phyloP scores from a whole-genome alignment of 257 asterid species.

The Ilex asprella region DNA sequence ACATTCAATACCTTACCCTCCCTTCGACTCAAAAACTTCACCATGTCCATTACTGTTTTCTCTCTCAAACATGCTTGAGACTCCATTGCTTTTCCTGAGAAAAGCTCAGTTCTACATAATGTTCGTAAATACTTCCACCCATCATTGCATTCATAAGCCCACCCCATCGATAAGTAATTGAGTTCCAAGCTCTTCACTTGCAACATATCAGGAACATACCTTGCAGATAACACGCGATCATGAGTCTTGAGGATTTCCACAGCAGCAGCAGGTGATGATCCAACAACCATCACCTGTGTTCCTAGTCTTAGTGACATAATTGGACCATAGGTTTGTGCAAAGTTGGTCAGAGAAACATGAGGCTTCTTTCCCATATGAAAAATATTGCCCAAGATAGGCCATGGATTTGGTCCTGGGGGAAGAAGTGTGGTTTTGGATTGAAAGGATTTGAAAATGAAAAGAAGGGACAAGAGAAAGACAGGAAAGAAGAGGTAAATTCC shows the following conservation, averaged over 20 bases:
- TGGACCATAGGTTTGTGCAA: constrained; percentile 37
- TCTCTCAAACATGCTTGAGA: constrained; percentile 16
- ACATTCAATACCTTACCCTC: constrained; percentile 23
- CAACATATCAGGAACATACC: constrained; percentile 20
- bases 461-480: constrained; percentile 4
- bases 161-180: constrained; percentile 20
- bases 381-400: constrained; percentile 43
- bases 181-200: constrained; percentile 17
- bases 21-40: constrained; percentile 23
- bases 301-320: constrained; percentile 32
- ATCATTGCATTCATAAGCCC: constrained; percentile 21
- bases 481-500: background rate
- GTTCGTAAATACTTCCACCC: constrained; percentile 25
- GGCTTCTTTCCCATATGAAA: constrained; percentile 14
- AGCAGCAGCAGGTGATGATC: constrained; percentile 40
- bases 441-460: constrained; percentile 10
- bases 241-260: constrained; percentile 27
- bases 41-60: constrained; percentile 28
- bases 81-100: constrained; percentile 27
- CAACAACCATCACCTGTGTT: constrained; percentile 25
- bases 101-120: constrained; percentile 29
- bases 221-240: constrained; percentile 24
- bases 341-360: constrained; percentile 23
- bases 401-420: constrained; percentile 56
- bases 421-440: constrained; percentile 11